A percentile compares a stretch with the other conserved stretches of the same genome.
phyloP scores from a whole-genome alignment of 441 rosid species.

The Pelargonium myrrhifolium region DNA sequence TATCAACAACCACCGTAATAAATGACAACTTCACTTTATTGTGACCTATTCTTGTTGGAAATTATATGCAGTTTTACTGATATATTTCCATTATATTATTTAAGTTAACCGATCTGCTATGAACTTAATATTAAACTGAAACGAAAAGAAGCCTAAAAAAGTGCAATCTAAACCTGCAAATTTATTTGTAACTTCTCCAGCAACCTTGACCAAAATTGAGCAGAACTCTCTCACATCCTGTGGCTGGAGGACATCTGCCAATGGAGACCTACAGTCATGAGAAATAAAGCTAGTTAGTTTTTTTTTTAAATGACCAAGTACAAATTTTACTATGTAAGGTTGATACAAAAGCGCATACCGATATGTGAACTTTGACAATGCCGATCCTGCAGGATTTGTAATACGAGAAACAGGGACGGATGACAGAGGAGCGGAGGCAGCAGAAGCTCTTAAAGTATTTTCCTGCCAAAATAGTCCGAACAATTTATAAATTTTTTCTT shows the following conservation, averaged over 20 bases:
- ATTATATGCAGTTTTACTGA: too few species aligned
- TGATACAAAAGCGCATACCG: conserved; percentile 32
- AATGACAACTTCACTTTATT: background rate
- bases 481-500: background rate
- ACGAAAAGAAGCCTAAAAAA: background rate
- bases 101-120: background rate
- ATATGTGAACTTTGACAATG: conserved; percentile 41
- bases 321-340: background rate
- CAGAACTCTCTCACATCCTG: background rate
- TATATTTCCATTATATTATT: too few species aligned
- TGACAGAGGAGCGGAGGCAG: conserved; percentile 21
- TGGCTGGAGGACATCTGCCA: background rate
- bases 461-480: conserved; percentile 25
- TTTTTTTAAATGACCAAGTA: background rate
- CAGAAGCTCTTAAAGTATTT: conserved; percentile 23
- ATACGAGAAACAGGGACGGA: conserved; percentile 26
- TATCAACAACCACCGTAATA: background rate
- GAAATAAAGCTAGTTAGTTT: conserved; percentile 18
- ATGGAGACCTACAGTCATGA: conserved; percentile 5
- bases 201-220: background rate
- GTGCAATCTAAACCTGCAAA: background rate
- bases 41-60: background rate
- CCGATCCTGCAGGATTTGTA: conserved; percentile 28
- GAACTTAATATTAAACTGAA: background rate
- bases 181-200: background rate